Conservation (phyloP, 164 flowering plant species). For the Dillenia turbinata region DNA sequence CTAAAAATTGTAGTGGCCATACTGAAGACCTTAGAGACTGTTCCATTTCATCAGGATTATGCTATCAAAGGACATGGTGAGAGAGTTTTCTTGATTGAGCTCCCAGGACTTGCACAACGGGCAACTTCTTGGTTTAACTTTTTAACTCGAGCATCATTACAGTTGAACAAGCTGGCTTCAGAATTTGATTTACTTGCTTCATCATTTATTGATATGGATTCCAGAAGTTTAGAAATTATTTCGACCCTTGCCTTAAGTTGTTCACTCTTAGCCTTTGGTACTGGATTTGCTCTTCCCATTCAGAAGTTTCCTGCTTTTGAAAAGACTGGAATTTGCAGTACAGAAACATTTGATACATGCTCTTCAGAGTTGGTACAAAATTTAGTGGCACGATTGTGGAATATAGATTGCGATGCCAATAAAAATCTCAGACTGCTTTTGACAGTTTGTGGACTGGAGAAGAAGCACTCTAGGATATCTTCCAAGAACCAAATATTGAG, state of each 20-base stretch:
- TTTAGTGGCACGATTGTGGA: conserved; percentile 41
- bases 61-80: conserved; percentile 7
- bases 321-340: conserved; percentile 5
- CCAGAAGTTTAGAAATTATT: conserved; percentile 38
- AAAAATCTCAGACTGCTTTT: conserved; percentile 37
- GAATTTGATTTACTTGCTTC: conserved; percentile 62
- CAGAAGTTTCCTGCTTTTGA: conserved; percentile 18
- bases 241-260: conserved; percentile 58
- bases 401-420: conserved; percentile 39
- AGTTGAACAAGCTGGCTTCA: conserved; percentile 37
- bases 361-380: conserved; percentile 37
- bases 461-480: conserved; percentile 22
- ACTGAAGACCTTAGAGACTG: conserved; percentile 25
- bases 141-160: conserved; percentile 32
- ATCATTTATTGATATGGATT: conserved; percentile 60
- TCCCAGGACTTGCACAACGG: conserved; percentile 9
- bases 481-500: conserved; percentile 23
- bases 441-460: conserved; percentile 19
- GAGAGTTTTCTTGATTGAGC: conserved; percentile 4
- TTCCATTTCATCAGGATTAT: conserved; percentile 10
- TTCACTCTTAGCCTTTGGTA: conserved; percentile 62
- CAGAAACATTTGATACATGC: conserved; percentile 15
- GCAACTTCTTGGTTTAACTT: conserved; percentile 12
- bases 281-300: conserved; percentile 35
- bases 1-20: conserved; percentile 38